Percentiles rank a stretch among this genome's conserved stretches.
Evolutionary conservation across 2,329 filamentous ascomycete species (phyloP).

Genomic region (Neophaeococcomyces mojaviensis): DNA sequence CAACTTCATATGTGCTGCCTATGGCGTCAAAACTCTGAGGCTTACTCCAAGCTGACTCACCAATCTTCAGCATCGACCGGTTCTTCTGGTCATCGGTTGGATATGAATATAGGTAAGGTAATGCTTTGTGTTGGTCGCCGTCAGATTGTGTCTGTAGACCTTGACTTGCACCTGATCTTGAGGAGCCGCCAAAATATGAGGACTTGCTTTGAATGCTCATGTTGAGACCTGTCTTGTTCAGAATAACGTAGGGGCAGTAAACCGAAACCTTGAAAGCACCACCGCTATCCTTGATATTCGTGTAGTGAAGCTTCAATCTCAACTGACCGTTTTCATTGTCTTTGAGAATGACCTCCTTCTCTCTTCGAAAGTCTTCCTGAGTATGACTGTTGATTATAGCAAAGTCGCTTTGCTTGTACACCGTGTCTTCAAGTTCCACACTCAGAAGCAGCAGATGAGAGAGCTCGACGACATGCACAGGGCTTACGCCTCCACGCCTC

Average conservation of each 20-base stretch:
- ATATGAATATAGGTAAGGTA: slow-evolving; percentile 95
- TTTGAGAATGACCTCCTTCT: slow-evolving; percentile 70
- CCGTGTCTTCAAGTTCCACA: slow-evolving; percentile 92
- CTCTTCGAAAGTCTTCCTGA: slow-evolving; percentile 80
- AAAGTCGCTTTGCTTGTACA: slow-evolving; percentile 92
- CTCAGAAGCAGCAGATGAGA: slow-evolving; percentile 89
- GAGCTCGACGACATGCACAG: slow-evolving; percentile 92
- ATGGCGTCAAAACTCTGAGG: slow-evolving; percentile 97
- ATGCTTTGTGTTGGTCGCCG: slow-evolving; percentile 51
- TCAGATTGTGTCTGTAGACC: slow-evolving; percentile 50
- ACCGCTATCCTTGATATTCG: slow-evolving; percentile 78
- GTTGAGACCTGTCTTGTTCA: slow-evolving; percentile 91
- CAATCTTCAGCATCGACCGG: slow-evolving; percentile 76
- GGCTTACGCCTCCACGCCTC: slow-evolving; percentile 90
- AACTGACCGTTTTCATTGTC: slow-evolving; percentile 75
- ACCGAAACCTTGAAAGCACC: slow-evolving; percentile 94
- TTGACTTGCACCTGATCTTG: slow-evolving; percentile 77
- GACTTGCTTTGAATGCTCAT: slow-evolving; percentile 83
- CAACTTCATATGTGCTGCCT: slow-evolving; percentile 81
- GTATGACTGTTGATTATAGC: slow-evolving; percentile 89
- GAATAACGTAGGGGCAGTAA: slow-evolving; percentile 86
- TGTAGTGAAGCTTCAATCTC: slow-evolving; percentile 83
- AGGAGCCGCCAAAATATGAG: slow-evolving; percentile 62
- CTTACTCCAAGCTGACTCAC: slow-evolving; percentile 91
- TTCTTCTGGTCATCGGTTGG: slow-evolving; percentile 84